Evolutionary conservation across 129 eudicot genomes (phyloP).

Genomic region (Arctium lappa): DNA sequence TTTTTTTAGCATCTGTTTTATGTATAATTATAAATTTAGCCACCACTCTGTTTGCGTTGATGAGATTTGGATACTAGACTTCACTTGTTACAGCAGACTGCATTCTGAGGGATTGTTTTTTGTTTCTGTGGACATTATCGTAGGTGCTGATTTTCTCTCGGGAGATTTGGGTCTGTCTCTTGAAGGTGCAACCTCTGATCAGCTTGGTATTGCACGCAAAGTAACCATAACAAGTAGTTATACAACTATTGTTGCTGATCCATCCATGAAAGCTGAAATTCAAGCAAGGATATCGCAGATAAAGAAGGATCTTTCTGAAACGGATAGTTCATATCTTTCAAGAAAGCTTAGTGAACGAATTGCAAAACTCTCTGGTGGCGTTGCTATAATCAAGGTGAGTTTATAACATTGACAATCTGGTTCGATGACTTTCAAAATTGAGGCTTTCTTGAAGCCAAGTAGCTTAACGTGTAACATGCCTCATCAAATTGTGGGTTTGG

Average conservation of each 20-base stretch:
- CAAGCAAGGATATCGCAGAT: slow-evolving; percentile 84
- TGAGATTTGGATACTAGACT: neutral
- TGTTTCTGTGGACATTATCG: neutral
- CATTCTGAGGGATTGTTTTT: neutral
- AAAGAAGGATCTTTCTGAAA: slow-evolving; percentile 83
- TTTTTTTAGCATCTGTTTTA: neutral
- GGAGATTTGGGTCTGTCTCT: slow-evolving; percentile 86
- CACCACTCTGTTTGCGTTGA: neutral
- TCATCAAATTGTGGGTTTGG: too few relatives aligned
- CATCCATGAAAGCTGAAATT: slow-evolving; percentile 71
- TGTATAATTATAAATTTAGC: neutral
- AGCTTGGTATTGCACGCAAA: slow-evolving; percentile 80
- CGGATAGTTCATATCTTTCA: slow-evolving; percentile 53
- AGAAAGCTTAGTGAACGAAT: slow-evolving; percentile 76
- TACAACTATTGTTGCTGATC: slow-evolving; percentile 87
- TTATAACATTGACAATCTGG: neutral
- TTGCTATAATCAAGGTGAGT: slow-evolving; percentile 73
- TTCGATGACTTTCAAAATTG: neutral
- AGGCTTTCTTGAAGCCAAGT: neutral
- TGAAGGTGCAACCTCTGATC: slow-evolving; percentile 79
- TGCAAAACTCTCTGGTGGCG: slow-evolving; percentile 87
- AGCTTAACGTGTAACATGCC: neutral
- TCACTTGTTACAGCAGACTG: neutral
- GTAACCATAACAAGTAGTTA: slow-evolving; percentile 58
- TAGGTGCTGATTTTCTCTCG: slow-evolving; percentile 89